phyloP scores from a whole-genome alignment of 75 land plant species.

The Gnetum montanum region DNA sequence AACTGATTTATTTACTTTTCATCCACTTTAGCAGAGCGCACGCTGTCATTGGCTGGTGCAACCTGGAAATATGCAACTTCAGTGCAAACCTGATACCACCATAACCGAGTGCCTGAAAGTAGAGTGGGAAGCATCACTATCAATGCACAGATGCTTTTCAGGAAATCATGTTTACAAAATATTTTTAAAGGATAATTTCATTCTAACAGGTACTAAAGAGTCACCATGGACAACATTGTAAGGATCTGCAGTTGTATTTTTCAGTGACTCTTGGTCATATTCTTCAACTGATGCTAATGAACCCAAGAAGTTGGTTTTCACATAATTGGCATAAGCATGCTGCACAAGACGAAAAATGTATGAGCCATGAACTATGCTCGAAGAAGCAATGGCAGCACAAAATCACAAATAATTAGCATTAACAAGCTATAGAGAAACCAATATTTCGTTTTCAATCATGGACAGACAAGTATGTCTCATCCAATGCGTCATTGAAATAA shows the following conservation, averaged over 20 bases:
- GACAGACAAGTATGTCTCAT: too few species aligned
- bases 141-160: not conserved
- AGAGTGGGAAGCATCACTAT: not conserved
- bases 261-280: constrained; percentile 72
- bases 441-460: too few species aligned
- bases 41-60: constrained; percentile 79
- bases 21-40: constrained; percentile 77
- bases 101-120: constrained; percentile 60
- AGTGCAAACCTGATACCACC: constrained; percentile 99
- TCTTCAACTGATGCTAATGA: constrained; percentile 46
- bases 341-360: too few species aligned
- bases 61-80: constrained; percentile 98
- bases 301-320: constrained; percentile 53
- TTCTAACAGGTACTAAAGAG: too few species aligned
- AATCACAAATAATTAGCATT: not conserved
- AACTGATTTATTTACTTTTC: constrained; percentile 25
- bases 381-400: too few species aligned
- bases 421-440: not conserved
- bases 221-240: too few species aligned
- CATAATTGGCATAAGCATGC: constrained; percentile 83
- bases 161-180: too few species aligned
- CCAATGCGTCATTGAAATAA: too few species aligned
- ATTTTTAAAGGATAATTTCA: too few species aligned
- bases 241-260: constrained; percentile 31
- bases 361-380: too few species aligned